phyloP scores from a whole-genome alignment of 805 yeast genomes.

The Lipomyces starkeyi region DNA sequence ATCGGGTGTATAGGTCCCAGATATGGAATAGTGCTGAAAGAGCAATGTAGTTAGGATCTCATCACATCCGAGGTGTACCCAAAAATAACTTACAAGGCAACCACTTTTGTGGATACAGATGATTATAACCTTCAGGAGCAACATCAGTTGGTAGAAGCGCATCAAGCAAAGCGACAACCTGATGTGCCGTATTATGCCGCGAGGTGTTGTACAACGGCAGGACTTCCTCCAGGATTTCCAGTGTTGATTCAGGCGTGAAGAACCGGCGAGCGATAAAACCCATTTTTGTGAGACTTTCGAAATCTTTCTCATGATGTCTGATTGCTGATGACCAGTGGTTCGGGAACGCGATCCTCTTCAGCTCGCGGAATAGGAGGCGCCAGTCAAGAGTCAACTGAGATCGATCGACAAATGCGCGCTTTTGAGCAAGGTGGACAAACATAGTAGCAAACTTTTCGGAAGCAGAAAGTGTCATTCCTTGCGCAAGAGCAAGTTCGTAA shows the following conservation, averaged over 20 bases:
- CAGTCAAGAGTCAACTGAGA: constrained; percentile 58
- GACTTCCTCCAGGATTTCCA: constrained; percentile 40
- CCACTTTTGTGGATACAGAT: constrained; percentile 29
- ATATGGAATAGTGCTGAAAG: constrained; percentile 62
- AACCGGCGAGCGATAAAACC: constrained; percentile 41
- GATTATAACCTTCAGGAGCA: constrained; percentile 8
- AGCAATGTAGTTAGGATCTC: constrained; percentile 37
- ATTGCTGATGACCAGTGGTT: constrained; percentile 5
- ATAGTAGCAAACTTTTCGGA: constrained; percentile 65
- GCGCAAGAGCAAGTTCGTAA: constrained; percentile 68
- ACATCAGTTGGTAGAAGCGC: constrained; percentile 21
- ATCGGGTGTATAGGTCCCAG: constrained; percentile 65
- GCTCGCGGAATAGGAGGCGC: constrained; percentile 52
- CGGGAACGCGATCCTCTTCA: constrained; percentile 41
- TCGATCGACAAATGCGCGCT: constrained; percentile 50
- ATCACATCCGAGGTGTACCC: not conserved
- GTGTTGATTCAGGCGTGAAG: constrained; percentile 36
- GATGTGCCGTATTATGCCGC: constrained; percentile 13
- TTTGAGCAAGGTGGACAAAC: constrained; percentile 63
- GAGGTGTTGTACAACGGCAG: constrained; percentile 39
- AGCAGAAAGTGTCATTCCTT: constrained; percentile 69
- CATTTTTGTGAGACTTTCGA: constrained; percentile 12
- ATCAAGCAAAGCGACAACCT: constrained; percentile 16
- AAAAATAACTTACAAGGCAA: constrained; percentile 28
- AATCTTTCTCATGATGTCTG: constrained; percentile 18